A percentile compares a stretch with the other conserved stretches of the same genome.
phyloP scores from a whole-genome alignment of 805 yeast genomes.

The Metschnikowia borealis region DNA sequence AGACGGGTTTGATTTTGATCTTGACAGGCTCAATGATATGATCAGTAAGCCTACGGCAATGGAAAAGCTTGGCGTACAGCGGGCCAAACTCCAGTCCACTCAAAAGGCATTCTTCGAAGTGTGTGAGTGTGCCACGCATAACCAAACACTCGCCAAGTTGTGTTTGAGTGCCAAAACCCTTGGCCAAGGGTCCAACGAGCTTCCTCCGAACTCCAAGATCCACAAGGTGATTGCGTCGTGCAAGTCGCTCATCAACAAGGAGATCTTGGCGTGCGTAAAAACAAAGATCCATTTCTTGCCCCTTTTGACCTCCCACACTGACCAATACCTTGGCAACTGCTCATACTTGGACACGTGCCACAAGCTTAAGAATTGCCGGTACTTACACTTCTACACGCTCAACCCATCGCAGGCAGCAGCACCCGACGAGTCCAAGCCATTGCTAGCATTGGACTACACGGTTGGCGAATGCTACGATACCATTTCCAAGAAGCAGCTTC shows the following conservation, averaged over 20 bases:
- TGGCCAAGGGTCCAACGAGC: constrained; percentile 15
- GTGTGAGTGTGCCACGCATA: constrained; percentile 43
- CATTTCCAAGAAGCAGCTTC: constrained; percentile 32
- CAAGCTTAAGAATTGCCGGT: constrained; percentile 74
- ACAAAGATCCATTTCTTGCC: constrained; percentile 29
- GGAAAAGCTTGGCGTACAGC: constrained; percentile 36
- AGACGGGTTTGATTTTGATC: constrained; percentile 14
- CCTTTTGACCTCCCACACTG: constrained; percentile 49
- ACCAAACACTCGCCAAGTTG: constrained; percentile 18
- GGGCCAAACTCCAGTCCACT: constrained; percentile 36
- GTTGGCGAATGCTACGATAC: constrained; percentile 45
- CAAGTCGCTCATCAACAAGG: constrained; percentile 13
- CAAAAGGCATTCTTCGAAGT: constrained; percentile 46
- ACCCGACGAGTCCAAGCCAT: constrained; percentile 1
- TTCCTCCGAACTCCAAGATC: constrained; percentile 15
- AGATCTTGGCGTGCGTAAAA: constrained; percentile 12
- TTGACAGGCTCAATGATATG: constrained; percentile 14
- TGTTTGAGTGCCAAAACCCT: constrained; percentile 14
- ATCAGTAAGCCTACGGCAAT: constrained; percentile 38
- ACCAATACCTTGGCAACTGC: constrained; percentile 75
- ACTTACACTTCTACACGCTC: constrained; percentile 67
- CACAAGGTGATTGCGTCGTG: constrained; percentile 15
- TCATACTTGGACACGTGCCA: constrained; percentile 93
- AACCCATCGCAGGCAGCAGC: constrained; percentile 28
- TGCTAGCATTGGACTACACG: constrained; percentile 38